Evolutionary conservation across 352 stramenopile genomes (phyloP).

Genomic region (Phytopythium boreale): DNA sequence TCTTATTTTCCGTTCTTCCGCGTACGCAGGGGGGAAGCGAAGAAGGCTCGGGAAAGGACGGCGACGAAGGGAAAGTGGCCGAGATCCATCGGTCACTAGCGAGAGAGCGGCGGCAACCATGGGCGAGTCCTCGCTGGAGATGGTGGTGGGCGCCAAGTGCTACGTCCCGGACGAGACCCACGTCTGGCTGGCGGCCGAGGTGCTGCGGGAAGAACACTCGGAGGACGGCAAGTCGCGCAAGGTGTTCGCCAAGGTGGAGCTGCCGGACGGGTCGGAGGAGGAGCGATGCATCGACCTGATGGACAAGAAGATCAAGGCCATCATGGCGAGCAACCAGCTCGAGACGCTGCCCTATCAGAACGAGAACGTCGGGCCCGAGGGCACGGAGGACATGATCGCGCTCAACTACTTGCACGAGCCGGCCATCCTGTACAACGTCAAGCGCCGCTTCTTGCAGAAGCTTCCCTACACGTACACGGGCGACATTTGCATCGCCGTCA

Average conservation of each 20-base stretch:
- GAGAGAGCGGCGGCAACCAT: constrained; percentile 6
- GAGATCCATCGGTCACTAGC: not conserved
- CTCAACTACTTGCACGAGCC: constrained; percentile 90
- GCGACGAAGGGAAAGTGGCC: too few species aligned
- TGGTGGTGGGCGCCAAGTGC: constrained; percentile 60
- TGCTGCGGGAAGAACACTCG: constrained; percentile 59
- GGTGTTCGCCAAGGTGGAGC: constrained; percentile 7
- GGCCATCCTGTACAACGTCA: constrained; percentile 91
- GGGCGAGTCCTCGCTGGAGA: constrained; percentile 17
- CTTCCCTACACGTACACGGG: constrained; percentile 96
- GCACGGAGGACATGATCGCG: constrained; percentile 85
- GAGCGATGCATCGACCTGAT: constrained; percentile 78
- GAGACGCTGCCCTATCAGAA: constrained; percentile 81
- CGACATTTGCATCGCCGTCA: constrained; percentile 96
- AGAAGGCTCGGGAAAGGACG: not conserved
- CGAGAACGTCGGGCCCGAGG: constrained; percentile 47
- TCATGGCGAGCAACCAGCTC: constrained; percentile 62
- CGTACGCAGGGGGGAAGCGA: not conserved
- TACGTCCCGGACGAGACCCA: constrained; percentile 77
- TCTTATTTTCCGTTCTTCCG: constrained; percentile 5
- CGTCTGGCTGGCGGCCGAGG: constrained; percentile 76
- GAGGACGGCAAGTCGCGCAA: constrained; percentile 47
- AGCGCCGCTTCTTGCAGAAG: constrained; percentile 76
- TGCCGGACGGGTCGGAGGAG: constrained; percentile 22
- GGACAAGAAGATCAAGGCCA: constrained; percentile 54